Evolutionary conservation across 2,329 filamentous ascomycete genomes (phyloP), one percentile per base, ranked within the genome.

Genomic region (Clarireedia sp.): DNA sequence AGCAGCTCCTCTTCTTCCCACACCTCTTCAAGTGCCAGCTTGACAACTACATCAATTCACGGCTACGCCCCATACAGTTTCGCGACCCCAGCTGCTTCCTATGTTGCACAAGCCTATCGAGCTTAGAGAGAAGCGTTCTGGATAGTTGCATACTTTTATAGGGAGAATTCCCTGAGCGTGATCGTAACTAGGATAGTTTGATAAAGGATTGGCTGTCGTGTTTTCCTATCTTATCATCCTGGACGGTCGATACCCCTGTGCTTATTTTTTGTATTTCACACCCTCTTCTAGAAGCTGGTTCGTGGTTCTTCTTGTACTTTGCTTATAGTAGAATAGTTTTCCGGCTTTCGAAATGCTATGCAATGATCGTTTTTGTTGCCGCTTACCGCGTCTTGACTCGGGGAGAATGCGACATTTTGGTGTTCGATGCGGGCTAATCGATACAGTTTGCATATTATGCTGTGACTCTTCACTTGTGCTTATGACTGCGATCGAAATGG

Each of bases 61-160:
- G 51, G 43, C n/a, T 40, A 53, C 38, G 51, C 40, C 16, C 43
- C 51, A 12, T 48, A 53, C 23, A 53, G 33, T 12, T 53, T 53
- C n/a, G 9, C 43, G 26, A 53, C 29, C 24, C 51, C 51, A 5
- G 43, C 38, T 14, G 43, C 43, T 29, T 53, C 51, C 9, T 53
- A 53, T 38, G 43, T 53, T 2, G 51, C 43, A 24, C 19, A 48
- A 38, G 19, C 19, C 3, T 48, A 53, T 48, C 21, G 33, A 19
- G 43, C 33, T 17, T 53, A 38, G 16, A 24, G 3, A 9, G 19
- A 52, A 10, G 3, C 10, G 33, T 10, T 17, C 17, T 14, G 17
- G 50, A 19, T 16, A 21, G 24, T 40, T 47, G 21, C 51, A 47
- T 47, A 10, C 19, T 26, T 40, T 40, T 9, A 6, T n/a, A 21